A percentile compares a stretch with the other conserved stretches of the same genome.
phyloP scores from a whole-genome alignment of 2,329 filamentous ascomycete genomes.

The Diaporthe australafricana region DNA sequence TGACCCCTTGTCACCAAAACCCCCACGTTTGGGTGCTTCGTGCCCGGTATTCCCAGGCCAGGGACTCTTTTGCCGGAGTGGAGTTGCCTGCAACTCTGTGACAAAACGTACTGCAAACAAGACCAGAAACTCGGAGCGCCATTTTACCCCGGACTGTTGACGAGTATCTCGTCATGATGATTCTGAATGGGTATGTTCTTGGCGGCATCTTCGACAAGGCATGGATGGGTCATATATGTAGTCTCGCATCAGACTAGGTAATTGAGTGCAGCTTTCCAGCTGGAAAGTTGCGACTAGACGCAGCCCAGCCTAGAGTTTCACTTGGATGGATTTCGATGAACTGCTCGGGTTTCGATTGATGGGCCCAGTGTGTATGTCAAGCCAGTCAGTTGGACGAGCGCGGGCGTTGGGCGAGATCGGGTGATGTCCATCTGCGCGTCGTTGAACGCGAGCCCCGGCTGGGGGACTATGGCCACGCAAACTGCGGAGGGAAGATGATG shows the following conservation, averaged over 20 bases:
- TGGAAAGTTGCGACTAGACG: no score
- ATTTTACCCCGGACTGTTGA: slow-evolving; percentile 10
- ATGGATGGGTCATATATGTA: no score
- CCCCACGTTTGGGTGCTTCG: background rate
- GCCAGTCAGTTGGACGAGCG: slow-evolving; percentile 7
- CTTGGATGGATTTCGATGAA: no score
- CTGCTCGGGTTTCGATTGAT: slow-evolving; percentile 18
- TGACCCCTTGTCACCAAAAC: background rate
- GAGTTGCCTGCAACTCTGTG: background rate
- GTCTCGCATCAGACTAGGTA: background rate
- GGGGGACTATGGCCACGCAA: no score
- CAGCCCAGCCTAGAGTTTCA: no score
- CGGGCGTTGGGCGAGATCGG: background rate
- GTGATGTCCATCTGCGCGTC: background rate
- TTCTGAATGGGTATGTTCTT: background rate
- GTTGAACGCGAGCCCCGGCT: background rate
- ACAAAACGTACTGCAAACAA: background rate
- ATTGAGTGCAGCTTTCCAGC: background rate
- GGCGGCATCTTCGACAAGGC: background rate
- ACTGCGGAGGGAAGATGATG: background rate
- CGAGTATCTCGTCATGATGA: background rate
- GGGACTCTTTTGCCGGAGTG: background rate
- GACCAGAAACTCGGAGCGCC: background rate
- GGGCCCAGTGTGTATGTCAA: background rate
- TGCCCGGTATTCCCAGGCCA: background rate